Conservation (phyloP, 345 rosid species). For the Sapria himalayana region DNA sequence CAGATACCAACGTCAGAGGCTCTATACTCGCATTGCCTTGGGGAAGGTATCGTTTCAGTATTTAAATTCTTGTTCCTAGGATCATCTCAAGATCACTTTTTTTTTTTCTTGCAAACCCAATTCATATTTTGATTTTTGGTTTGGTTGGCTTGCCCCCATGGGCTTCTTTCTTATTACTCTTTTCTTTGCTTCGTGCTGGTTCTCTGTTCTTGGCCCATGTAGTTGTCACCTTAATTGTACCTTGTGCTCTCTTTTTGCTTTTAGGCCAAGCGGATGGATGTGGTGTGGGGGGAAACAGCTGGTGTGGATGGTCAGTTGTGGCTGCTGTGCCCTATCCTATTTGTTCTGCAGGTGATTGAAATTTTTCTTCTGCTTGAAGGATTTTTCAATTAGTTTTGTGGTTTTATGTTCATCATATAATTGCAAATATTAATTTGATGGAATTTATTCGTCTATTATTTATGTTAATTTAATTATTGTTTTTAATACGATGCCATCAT, state of each 20-base stretch:
- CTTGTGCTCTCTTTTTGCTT: slow-evolving; percentile 1
- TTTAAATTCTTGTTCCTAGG: too few relatives aligned
- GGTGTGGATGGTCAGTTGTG: slow-evolving; percentile 91
- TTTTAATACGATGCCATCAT: too few relatives aligned
- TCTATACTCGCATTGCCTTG: slow-evolving; percentile 90
- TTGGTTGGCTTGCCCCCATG: slow-evolving; percentile 1
- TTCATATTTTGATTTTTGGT: slow-evolving; percentile 2
- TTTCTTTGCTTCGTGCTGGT: background rate
- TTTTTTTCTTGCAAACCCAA: background rate
- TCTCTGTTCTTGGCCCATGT: background rate
- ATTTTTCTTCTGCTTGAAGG: background rate
- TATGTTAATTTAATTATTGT: too few relatives aligned
- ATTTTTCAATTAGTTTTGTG: too few relatives aligned
- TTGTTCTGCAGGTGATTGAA: slow-evolving; percentile 59
- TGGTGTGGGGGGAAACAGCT: slow-evolving; percentile 99
- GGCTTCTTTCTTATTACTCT: background rate
- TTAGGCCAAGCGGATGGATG: slow-evolving; percentile 99
- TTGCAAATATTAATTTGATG: too few relatives aligned
- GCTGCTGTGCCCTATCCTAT: slow-evolving; percentile 87
- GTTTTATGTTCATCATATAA: too few relatives aligned
- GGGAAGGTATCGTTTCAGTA: slow-evolving; percentile 52
- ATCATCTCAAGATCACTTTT: slow-evolving; percentile 3
- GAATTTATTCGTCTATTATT: too few relatives aligned
- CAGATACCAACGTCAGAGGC: slow-evolving; percentile 95
- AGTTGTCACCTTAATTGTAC: slow-evolving; percentile 1